These are phyloP conservation scores for Penicillium digitatum DNA, from an alignment of 2,329 filamentous ascomycete species.

Conservation along the genomic window DNA sequence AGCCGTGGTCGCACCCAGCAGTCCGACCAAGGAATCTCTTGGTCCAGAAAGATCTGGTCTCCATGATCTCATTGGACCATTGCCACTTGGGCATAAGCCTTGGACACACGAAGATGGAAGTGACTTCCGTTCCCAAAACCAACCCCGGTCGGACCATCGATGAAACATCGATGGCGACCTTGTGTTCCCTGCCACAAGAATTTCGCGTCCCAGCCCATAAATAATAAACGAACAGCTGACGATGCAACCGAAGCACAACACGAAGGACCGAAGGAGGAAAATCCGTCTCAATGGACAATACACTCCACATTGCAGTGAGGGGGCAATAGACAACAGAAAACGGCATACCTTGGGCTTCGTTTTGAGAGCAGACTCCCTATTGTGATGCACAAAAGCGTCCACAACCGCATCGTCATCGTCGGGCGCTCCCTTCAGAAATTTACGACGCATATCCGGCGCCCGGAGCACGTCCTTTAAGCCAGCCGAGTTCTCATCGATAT, in stretches of 20 bases:
- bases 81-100: background rate
- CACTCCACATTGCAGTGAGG: background rate
- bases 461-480: slow-evolving; percentile 66
- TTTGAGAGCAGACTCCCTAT: slow-evolving; percentile 73
- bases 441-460: slow-evolving; percentile 57
- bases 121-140: background rate
- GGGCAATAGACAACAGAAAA: background rate
- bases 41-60: background rate
- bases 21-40: background rate
- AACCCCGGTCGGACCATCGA: slow-evolving; percentile 5
- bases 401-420: slow-evolving; percentile 59
- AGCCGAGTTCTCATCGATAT: slow-evolving; percentile 69
- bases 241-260: background rate
- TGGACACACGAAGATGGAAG: background rate
- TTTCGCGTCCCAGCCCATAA: background rate
- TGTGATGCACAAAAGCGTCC: slow-evolving; percentile 66
- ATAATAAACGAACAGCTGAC: background rate
- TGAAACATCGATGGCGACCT: background rate
- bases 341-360: slow-evolving; percentile 72
- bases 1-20: background rate
- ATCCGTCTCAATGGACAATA: background rate
- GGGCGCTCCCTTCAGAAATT: slow-evolving; percentile 59
- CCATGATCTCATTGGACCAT: background rate
- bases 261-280: background rate
- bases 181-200: background rate